Evolutionary conservation across 2,329 filamentous ascomycete genomes (phyloP).

Genomic region (Fusarium longipes): DNA sequence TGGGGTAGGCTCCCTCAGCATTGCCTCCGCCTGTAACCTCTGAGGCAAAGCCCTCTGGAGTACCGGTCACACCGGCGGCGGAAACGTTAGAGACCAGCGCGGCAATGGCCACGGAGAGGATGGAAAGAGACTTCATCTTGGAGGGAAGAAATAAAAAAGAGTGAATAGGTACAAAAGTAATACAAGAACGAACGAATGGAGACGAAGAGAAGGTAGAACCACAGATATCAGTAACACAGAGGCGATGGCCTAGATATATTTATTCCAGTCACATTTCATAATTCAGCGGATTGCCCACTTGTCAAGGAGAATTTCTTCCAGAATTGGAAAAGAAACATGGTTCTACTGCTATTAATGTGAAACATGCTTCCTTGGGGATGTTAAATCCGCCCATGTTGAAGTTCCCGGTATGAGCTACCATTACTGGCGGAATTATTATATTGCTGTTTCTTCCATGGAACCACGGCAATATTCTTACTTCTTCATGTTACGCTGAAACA

Average conservation of each 20-base stretch:
- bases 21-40: constrained; percentile 73
- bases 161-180: not conserved
- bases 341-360: constrained; percentile 6
- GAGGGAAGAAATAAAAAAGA: constrained; percentile 1
- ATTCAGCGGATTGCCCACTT: not conserved
- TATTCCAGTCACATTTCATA: not conserved
- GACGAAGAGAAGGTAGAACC: not conserved
- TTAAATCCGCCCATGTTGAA: not conserved
- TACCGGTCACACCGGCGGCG: constrained; percentile 46
- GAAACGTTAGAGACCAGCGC: constrained; percentile 30
- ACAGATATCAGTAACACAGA: not conserved
- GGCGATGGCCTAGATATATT: not conserved
- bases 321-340: not conserved
- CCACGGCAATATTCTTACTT: not conserved
- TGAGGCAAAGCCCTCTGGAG: constrained; percentile 57
- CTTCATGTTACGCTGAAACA: constrained; percentile 9
- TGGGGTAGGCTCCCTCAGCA: constrained; percentile 66
- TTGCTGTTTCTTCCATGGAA: constrained; percentile 9
- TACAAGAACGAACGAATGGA: constrained; percentile 14
- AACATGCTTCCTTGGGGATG: not conserved
- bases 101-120: constrained; percentile 31
- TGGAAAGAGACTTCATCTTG: constrained; percentile 35
- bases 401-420: fast-evolving
- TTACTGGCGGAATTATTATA: constrained; percentile 15
- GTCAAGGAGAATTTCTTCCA: not conserved